Conservation (phyloP, 2,329 filamentous ascomycete species). For the Hypoxylon sp. region DNA sequence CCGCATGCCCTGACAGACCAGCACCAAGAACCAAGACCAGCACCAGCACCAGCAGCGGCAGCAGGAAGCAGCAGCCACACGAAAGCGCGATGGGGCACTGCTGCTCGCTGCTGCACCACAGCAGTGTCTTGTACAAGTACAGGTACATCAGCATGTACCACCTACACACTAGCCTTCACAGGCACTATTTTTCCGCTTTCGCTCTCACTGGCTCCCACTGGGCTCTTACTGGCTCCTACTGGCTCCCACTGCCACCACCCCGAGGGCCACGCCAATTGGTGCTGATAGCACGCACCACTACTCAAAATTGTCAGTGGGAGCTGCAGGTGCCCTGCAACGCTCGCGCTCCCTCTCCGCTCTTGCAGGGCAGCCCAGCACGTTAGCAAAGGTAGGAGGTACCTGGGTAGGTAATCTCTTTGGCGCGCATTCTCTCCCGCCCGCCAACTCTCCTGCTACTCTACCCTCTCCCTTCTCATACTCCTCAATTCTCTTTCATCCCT, state of each 20-base stretch:
- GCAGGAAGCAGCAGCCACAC: conserved; percentile 35
- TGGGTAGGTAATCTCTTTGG: conserved; percentile 48
- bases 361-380: conserved; percentile 33
- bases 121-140: conserved; percentile 28
- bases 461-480: conserved; percentile 40
- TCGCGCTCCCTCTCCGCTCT: conserved; percentile 40
- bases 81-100: conserved; percentile 37
- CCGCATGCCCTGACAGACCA: conserved; percentile 31
- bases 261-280: conserved; percentile 39
- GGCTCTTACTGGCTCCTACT: conserved; percentile 3
- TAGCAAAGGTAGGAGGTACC: conserved; percentile 23
- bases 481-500: conserved; percentile 46
- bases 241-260: conserved; percentile 30
- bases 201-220: conserved; percentile 18
- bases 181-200: conserved; percentile 43
- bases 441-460: conserved; percentile 36
- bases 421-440: conserved; percentile 49
- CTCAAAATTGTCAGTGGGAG: conserved; percentile 46
- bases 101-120: conserved; percentile 43
- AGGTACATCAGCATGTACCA: conserved; percentile 35
- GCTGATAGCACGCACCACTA: conserved; percentile 43
- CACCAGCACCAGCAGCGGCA: neutral
- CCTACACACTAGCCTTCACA: conserved; percentile 26
- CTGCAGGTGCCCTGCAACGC: conserved; percentile 45
- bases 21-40: conserved; percentile 4